Evolutionary conservation across 495 filamentous ascomycete species (phyloP).

Genomic region (Lasiosphaeria ovina): DNA sequence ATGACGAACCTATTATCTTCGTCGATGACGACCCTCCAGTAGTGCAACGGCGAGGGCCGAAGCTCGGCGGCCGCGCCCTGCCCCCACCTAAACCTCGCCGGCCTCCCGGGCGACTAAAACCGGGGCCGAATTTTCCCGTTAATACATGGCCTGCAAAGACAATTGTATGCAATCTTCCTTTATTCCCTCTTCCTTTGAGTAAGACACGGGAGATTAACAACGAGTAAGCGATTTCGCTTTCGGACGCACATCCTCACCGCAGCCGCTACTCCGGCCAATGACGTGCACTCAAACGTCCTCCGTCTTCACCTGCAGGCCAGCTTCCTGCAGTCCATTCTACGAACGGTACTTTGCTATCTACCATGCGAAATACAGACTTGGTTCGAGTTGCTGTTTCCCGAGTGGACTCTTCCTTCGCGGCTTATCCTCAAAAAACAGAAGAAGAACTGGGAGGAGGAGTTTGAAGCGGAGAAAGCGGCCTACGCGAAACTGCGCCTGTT

Average conservation of each 20-base stretch:
- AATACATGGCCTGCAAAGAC: constrained; percentile 4
- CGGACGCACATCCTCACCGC: constrained; percentile 15
- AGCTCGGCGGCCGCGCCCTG: constrained; percentile 12
- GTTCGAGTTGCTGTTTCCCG: constrained; percentile 17
- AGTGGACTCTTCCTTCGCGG: constrained; percentile 18
- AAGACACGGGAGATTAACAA: background rate
- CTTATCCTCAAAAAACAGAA: constrained; percentile 20
- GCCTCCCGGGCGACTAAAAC: constrained; percentile 12
- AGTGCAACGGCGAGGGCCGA: constrained; percentile 13
- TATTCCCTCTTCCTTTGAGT: background rate
- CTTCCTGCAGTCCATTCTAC: constrained; percentile 2
- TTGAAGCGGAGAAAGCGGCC: constrained; percentile 18
- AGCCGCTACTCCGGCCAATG: constrained; percentile 10
- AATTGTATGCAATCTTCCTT: constrained; percentile 6
- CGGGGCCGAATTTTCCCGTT: constrained; percentile 11
- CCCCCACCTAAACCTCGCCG: constrained; percentile 7
- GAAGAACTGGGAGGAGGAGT: constrained; percentile 16
- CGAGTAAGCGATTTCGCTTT: constrained; percentile 16
- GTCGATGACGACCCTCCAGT: constrained; percentile 16
- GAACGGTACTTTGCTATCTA: constrained; percentile 2
- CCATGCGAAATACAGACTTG: constrained; percentile 5
- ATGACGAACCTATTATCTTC: constrained; percentile 15
- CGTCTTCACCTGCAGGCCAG: constrained; percentile 14
- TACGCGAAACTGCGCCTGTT: constrained; percentile 18
- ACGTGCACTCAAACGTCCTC: constrained; percentile 13